These are phyloP conservation scores for Apiospora rasikravindrae DNA, from an alignment of 2,329 filamentous ascomycete species.

Conservation along the genomic window DNA sequence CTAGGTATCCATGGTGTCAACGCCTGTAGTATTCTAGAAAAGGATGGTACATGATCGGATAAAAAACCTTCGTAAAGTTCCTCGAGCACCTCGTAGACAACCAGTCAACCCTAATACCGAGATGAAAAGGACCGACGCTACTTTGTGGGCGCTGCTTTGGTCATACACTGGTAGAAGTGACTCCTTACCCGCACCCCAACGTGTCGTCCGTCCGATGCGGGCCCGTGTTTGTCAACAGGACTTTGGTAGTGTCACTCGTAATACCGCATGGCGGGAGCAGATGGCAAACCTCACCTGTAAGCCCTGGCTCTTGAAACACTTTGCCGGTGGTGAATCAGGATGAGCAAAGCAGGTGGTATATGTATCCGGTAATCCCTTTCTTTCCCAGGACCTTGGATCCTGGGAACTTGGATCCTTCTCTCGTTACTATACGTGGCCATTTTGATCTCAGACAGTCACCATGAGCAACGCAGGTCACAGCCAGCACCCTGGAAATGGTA, in stretches of 20 bases:
- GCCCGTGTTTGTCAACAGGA: neutral
- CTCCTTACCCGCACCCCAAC: neutral
- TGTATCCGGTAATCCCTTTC: neutral
- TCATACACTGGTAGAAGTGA: no score
- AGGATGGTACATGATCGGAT: no score
- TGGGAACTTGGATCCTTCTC: no score
- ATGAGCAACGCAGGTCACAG: neutral
- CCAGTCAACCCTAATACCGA: no score
- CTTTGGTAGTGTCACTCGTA: neutral
- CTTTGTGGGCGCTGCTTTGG: no score
- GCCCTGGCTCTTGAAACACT: neutral
- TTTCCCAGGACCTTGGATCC: no score
- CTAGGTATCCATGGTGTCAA: no score
- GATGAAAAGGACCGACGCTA: no score
- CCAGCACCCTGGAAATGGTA: neutral
- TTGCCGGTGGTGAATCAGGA: neutral
- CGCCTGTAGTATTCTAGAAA: no score
- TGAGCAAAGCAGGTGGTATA: neutral
- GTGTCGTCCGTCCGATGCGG: neutral
- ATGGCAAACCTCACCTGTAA: neutral
- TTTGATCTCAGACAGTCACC: no score
- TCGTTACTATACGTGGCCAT: neutral
- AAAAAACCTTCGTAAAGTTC: no score
- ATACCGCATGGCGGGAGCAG: neutral
- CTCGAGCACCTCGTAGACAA: no score